A percentile compares a stretch with the other conserved stretches of the same genome.
phyloP scores from a whole-genome alignment of 2,329 filamentous ascomycete species.

The Graphium sp. region DNA sequence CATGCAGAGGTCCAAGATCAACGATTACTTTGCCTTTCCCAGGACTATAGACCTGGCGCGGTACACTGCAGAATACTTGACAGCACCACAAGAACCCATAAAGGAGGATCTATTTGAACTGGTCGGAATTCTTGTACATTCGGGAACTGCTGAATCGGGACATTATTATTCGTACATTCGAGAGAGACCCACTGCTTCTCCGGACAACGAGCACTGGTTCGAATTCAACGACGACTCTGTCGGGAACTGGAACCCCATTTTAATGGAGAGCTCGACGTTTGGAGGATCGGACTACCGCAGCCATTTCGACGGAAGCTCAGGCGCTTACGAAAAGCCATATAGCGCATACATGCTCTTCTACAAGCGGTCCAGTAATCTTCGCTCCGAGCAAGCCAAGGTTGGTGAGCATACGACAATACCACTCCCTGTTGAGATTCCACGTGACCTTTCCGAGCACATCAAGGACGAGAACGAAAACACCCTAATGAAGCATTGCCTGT shows the following conservation, averaged over 20 bases:
- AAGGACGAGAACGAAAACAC: constrained; percentile 55
- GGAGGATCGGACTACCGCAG: constrained; percentile 47
- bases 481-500: constrained; percentile 63
- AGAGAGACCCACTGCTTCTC: constrained; percentile 48
- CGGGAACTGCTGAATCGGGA: constrained; percentile 80
- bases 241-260: constrained; percentile 52
- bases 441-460: constrained; percentile 39
- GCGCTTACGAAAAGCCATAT: constrained; percentile 49
- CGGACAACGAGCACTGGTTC: constrained; percentile 46
- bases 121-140: constrained; percentile 87
- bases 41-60: constrained; percentile 68
- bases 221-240: constrained; percentile 92
- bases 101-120: constrained; percentile 74
- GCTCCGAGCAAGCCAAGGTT: constrained; percentile 28
- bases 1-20: constrained; percentile 78
- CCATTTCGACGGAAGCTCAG: constrained; percentile 24
- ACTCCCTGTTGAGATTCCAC: constrained; percentile 25
- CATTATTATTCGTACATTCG: constrained; percentile 96
- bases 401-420: constrained; percentile 18
- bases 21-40: constrained; percentile 87
- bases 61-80: constrained; percentile 77
- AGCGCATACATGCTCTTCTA: constrained; percentile 99
- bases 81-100: constrained; percentile 34
- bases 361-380: constrained; percentile 56
- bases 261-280: constrained; percentile 64